Conservation (phyloP, 306 rosid species). For the Carpinus fangiana region DNA sequence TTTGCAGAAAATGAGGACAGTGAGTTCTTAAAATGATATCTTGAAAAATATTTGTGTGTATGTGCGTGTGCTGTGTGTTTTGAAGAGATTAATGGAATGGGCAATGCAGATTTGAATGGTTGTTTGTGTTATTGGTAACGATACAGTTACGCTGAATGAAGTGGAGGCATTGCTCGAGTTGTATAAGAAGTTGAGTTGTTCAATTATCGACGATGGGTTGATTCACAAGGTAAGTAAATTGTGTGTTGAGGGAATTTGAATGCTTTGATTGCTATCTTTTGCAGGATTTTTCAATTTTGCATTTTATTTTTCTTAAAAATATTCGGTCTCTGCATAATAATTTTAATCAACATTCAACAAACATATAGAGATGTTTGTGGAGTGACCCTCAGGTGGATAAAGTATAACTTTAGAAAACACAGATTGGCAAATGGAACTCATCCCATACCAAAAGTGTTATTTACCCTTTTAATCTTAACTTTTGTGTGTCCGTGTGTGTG, state of each 20-base stretch:
- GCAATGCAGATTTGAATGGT: slow-evolving; percentile 5
- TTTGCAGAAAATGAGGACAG: neutral
- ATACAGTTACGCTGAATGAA: slow-evolving; percentile 67
- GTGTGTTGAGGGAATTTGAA: neutral
- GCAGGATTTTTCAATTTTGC: neutral
- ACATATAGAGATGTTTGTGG: neutral
- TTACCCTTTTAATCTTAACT: no score
- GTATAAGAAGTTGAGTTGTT: slow-evolving; percentile 73
- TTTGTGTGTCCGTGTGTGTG: neutral
- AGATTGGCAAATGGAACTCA: no score
- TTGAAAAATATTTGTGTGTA: neutral
- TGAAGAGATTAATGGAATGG: neutral
- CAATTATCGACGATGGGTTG: slow-evolving; percentile 67
- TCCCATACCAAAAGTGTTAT: no score
- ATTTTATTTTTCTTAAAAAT: neutral
- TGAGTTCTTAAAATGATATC: no score
- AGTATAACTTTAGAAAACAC: no score
- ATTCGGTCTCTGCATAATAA: neutral
- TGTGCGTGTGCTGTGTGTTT: no score
- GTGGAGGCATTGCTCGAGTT: slow-evolving; percentile 77
- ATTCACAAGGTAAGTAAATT: slow-evolving; percentile 77
- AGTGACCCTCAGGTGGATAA: no score
- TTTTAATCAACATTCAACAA: neutral
- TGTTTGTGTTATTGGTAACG: slow-evolving; percentile 11
- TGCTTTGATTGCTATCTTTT: slow-evolving; percentile 7